Percentiles rank a stretch among this genome's conserved stretches.
Conservation (phyloP, 345 rosid genomes). For the Orychophragmus violaceus region DNA sequence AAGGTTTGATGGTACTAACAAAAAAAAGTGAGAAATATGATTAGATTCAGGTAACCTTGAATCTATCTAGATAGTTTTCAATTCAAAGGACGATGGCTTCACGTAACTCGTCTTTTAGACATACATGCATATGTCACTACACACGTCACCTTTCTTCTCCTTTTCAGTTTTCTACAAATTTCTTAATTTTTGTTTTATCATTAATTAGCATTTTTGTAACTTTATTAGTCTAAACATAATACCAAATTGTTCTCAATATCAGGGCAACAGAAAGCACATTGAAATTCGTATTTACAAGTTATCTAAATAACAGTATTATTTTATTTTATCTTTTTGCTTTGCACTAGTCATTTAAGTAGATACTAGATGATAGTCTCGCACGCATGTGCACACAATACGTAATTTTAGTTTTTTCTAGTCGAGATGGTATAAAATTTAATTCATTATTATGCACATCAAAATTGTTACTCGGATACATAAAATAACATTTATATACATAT, state of each 20-base stretch:
- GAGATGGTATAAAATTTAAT: no score
- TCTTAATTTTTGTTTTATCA: neutral
- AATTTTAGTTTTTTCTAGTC: no score
- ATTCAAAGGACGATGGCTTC: conserved; percentile 23
- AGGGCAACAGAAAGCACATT: neutral
- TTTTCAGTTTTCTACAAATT: neutral
- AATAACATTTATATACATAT: no score
- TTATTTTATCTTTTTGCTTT: neutral
- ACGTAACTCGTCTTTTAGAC: conserved; percentile 4
- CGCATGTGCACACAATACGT: no score
- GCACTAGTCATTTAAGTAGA: neutral
- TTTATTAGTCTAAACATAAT: no score
- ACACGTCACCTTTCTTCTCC: neutral
- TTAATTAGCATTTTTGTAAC: neutral
- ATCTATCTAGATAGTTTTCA: neutral
- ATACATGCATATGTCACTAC: neutral
- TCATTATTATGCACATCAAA: no score
- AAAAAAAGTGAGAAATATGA: neutral
- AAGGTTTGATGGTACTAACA: neutral
- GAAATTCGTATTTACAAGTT: neutral
- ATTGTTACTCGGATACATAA: no score
- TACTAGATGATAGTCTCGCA: no score
- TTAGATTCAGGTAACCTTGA: conserved; percentile 6
- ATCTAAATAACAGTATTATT: neutral
- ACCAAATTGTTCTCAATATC: neutral